Evolutionary conservation across 78 protist species (phyloP), one percentile per base, ranked within the genome.

Genomic region (Dictyostelium firmibasis): DNA sequence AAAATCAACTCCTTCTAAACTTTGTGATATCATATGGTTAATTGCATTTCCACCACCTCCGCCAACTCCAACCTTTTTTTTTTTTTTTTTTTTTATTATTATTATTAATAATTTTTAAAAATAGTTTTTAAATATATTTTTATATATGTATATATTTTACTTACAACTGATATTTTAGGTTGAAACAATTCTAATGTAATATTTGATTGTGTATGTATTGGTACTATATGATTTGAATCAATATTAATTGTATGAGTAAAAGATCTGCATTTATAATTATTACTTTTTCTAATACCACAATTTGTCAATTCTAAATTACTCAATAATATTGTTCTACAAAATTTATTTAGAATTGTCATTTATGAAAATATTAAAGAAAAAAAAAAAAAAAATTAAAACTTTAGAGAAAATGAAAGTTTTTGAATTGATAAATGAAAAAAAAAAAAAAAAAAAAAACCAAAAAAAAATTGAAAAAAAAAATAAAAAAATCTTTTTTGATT

Each of bases 11-110:
- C 91, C 95, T 23, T 6, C n/a, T 18, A 91, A 20, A 50, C 76
- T 10, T 38, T 69, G 27, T 35, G 25, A 33, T 44, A 96, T 92
- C 98, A 97, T 97, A 35, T 91, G 86, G 29, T 95, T 91, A 36
- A 97, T 88, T 27, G 98, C 97, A 92, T 97, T 97, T 43, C 97
- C 93, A 36, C 98, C 98, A 70, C 96, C 97, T 23, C 98, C 98
- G 35, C 96, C 96, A 29, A 92, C 78, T 33, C 96, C 96, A 62
- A 91, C 95, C 91, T 83, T 25, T 60, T 57, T 16, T 57, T 5
- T 57, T 20, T 14, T 53, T 18, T 38, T 10, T 44, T 16, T 31
- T 13, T 3, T 25, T 29, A 14, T 29, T 29, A n/a, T 69, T 29
- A 64, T 20, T 14, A 4, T 47, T 25, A 14, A 27, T 79, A 4